These are phyloP conservation scores for Candida lessepsii DNA, from an alignment of 805 yeast genomes.

Conservation along the genomic window DNA sequence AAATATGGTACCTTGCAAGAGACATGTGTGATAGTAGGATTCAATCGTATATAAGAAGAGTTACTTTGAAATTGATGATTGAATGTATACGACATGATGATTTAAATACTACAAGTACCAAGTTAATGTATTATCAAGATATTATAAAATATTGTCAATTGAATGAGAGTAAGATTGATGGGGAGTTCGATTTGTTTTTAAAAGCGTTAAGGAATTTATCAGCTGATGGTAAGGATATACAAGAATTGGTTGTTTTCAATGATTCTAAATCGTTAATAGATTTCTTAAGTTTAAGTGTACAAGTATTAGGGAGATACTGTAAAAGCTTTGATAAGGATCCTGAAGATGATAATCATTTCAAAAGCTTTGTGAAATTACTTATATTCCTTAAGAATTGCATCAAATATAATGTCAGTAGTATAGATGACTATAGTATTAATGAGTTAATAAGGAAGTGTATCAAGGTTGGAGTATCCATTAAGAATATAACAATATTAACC, in stretches of 20 bases:
- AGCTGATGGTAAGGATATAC: constrained; percentile 51
- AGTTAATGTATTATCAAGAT: constrained; percentile 59
- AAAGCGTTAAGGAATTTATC: constrained; percentile 48
- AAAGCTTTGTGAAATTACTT: constrained; percentile 22
- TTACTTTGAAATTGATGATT: constrained; percentile 51
- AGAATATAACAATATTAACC: constrained; percentile 34
- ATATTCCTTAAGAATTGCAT: constrained; percentile 44
- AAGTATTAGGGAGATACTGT: constrained; percentile 13
- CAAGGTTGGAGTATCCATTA: constrained; percentile 39
- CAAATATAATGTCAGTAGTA: constrained; percentile 45
- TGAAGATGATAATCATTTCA: constrained; percentile 13
- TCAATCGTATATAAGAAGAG: constrained; percentile 31
- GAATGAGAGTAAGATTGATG: constrained; percentile 35
- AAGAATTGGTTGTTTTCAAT: constrained; percentile 49
- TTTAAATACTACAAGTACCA: constrained; percentile 44
- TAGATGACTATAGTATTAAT: constrained; percentile 37
- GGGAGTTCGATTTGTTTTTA: constrained; percentile 52
- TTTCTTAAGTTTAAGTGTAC: constrained; percentile 16
- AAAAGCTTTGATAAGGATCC: constrained; percentile 8
- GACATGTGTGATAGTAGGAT: constrained; percentile 48
- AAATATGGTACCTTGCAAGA: constrained; percentile 71
- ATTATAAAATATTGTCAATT: constrained; percentile 45
- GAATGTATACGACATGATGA: constrained; percentile 58
- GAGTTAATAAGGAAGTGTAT: constrained; percentile 33
- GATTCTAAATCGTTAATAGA: constrained; percentile 23